phyloP scores from a whole-genome alignment of 2,329 filamentous ascomycete species.

The Xylariomycetidae sp. region DNA sequence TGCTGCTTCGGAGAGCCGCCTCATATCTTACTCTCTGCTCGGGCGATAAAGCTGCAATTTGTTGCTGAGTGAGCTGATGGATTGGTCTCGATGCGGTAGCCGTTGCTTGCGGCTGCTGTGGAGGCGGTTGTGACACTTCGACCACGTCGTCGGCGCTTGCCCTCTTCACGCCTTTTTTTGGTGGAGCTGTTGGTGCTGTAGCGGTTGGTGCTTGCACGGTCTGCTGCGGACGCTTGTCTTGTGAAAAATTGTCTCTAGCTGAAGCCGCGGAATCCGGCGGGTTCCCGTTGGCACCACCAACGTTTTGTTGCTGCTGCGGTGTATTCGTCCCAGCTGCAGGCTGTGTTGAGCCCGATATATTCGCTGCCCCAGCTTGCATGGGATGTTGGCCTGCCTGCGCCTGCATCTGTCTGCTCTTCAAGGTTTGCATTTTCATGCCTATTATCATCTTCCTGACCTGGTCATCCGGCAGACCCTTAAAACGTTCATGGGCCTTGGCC shows the following conservation, averaged over 20 bases:
- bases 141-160: conserved; percentile 41
- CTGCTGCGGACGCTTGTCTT: conserved; percentile 32
- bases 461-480: conserved; percentile 21
- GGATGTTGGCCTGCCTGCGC: not conserved
- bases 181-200: too few relatives aligned
- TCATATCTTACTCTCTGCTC: conserved; percentile 44
- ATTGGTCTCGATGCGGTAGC: conserved; percentile 13
- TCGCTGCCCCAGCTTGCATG: conserved; percentile 10
- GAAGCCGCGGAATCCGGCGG: conserved; percentile 12
- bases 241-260: conserved; percentile 22
- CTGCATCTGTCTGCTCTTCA: conserved; percentile 13
- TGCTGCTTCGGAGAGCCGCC: conserved; percentile 24
- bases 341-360: conserved; percentile 13
- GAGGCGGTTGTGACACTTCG: conserved; percentile 20
- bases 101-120: conserved; percentile 22
- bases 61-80: conserved; percentile 28
- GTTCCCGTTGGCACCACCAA: conserved; percentile 11
- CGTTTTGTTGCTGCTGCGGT: conserved; percentile 17
- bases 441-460: conserved; percentile 15
- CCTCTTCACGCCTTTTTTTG: conserved; percentile 47
- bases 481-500: conserved; percentile 19
- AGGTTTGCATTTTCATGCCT: conserved; percentile 17
- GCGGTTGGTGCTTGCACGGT: conserved; percentile 34
- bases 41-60: conserved; percentile 37
- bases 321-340: conserved; percentile 14